Evolutionary conservation across 2,329 filamentous ascomycete genomes (phyloP), one percentile per base, ranked within the genome.

Genomic region (Graphium sp.): DNA sequence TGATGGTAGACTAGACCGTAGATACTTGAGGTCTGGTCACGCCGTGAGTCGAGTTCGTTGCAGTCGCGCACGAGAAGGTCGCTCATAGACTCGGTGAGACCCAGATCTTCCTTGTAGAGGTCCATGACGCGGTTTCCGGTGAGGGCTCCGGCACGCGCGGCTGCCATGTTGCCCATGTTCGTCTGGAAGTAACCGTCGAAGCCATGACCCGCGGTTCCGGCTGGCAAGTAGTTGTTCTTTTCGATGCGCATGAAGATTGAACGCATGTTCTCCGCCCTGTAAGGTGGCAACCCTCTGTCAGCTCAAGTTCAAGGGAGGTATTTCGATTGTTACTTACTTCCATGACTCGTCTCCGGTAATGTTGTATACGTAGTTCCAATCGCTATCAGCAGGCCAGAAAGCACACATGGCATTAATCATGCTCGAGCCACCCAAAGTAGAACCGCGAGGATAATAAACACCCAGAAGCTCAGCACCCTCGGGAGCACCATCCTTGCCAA

Each of bases 301-400:
- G 29, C 7, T 13, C n/a, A n/a, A n/a, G n/a, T n/a, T n/a, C n/a
- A n/a, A 11, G 6, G 7, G 4, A 6, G 11, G 12, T 22, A 15
- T 23, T 11, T 18, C 11, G 14, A 20, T n/a, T 16, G 4, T 7
- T 2, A 29, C 28, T 24, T 22, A n/a, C 10, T 21, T 42, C 59
- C 58, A 63, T 0, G 50, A 49, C 3, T 35, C 26, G 35, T 63
- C 59, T 3, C 55, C 55, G 0, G 59, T 63, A 3, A 58, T 32
- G 2, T 38, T 41, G 5, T 44, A 45, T 20, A 62, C 50, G 30
- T 49, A 32, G 16, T 48, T 37, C 50, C 51, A 56, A 36, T 55
- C 48, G 17, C 40, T 45, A 12, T 48, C 42, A 26, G 37, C 38
- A 1, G 51, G 50, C 9, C 42, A 34, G 18, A 49, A 39, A 1